Base-by-base conservation (phyloP, 164 flowering plant genomes). In the Litsea cubeba region DNA sequence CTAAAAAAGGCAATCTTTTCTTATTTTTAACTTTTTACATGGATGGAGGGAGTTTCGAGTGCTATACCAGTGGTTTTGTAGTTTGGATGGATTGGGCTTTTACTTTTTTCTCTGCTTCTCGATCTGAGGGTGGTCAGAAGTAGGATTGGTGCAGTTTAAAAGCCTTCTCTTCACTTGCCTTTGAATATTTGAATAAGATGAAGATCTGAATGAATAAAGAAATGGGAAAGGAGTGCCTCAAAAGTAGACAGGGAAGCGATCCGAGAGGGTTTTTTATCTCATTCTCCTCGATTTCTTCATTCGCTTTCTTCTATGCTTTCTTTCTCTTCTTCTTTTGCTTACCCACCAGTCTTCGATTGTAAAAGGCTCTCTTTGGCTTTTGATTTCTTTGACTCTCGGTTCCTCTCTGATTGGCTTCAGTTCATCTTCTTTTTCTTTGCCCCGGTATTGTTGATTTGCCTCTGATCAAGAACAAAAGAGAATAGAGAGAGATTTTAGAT, bases 221-320 rank as follows among this genome's bases (percentile, higher is more conserved):
- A 70, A 70, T 30, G 69, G 30, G 49, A 65, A 30, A 18, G 17
- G 46, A 35, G 46, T 23, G 67, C 68, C 74, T 65, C 3, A 65
- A 72, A 72, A 65, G 69, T 60, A 25, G 75, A 72, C 22, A n/a
- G 12, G 14, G 75, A 64, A 72, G 69, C 60, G 69, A 72, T 63
- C 75, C 75, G 26, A 63, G 60, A 63, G 20, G 18, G 23, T n/a
- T 5, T 30, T 68, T 23, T 57, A 14, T 28, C 49, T 58, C 40
- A 40, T 69, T 68, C 35, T 57, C 50, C 76, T 74, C 72, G 76
- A 58, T 74, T 68, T 60, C 72, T 57, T 58, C 76, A 68, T 24
- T 57, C 65, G 17, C 69, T 24, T 73, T 17, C 50, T 64, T 40
- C 20, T 12, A 12, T 66, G 20, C 12, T 6, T 30, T 32, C 46